A percentile compares a stretch with the other conserved stretches of the same genome.
These are phyloP conservation scores for Trichophyton mentagrophytes DNA, from an alignment of 2,329 filamentous ascomycete genomes.

Conservation along the genomic window DNA sequence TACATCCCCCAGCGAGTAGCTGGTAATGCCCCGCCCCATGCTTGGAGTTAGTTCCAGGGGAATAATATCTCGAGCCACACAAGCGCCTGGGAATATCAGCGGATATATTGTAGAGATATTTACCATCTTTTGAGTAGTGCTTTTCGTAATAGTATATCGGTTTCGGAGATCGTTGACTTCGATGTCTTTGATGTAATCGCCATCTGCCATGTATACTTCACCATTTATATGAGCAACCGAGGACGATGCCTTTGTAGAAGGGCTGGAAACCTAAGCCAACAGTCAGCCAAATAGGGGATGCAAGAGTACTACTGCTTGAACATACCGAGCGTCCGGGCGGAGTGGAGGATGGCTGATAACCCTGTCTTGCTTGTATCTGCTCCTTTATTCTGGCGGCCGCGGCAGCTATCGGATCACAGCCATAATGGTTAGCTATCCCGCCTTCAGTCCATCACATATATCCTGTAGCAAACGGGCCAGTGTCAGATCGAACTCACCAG, in stretches of 20 bases:
- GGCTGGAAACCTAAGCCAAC: constrained; percentile 32
- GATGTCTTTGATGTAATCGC: constrained; percentile 97
- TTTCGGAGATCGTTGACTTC: constrained; percentile 97
- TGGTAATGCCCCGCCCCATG: constrained; percentile 11
- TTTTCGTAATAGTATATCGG: constrained; percentile 92
- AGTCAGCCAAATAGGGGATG: constrained; percentile 8
- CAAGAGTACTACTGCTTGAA: not conserved
- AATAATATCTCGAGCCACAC: not conserved
- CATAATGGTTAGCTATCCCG: constrained; percentile 9
- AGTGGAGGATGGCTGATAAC: constrained; percentile 79
- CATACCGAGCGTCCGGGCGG: constrained; percentile 59
- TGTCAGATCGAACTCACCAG: constrained; percentile 42
- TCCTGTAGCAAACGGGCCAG: not conserved
- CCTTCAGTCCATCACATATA: not conserved
- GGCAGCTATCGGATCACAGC: constrained; percentile 47
- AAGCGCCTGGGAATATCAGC: constrained; percentile 49
- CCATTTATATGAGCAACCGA: constrained; percentile 55
- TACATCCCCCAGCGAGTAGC: constrained; percentile 1
- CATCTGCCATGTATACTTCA: constrained; percentile 88
- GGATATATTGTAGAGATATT: constrained; percentile 57
- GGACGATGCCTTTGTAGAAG: constrained; percentile 43
- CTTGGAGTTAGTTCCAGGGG: not conserved
- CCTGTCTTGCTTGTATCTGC: constrained; percentile 71
- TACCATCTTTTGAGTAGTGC: constrained; percentile 99
- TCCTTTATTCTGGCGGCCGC: constrained; percentile 82